A percentile compares a stretch with the other conserved stretches of the same genome.
These are phyloP conservation scores for Stephania japonica DNA, from an alignment of 164 flowering plant genomes.

Conservation along the genomic window DNA sequence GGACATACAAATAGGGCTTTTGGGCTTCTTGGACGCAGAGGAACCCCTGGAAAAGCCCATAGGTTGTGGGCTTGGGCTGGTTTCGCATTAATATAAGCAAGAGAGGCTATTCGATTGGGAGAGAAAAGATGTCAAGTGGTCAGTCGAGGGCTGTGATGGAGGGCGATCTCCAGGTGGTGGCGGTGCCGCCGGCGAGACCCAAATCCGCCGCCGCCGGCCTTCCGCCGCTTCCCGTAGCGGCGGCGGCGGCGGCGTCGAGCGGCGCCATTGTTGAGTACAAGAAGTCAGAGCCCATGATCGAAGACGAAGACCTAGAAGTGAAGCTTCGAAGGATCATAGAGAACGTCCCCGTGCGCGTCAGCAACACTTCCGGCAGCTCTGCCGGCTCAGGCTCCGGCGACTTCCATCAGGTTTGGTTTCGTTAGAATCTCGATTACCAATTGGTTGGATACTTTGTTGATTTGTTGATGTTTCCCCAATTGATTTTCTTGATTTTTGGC, in stretches of 20 bases:
- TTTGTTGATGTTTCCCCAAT: not conserved
- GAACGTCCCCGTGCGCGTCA: constrained; percentile 92
- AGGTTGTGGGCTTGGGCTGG: too few species aligned
- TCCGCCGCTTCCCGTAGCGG: constrained; percentile 38
- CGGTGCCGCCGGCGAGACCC: constrained; percentile 20
- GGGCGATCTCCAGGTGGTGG: constrained; percentile 39
- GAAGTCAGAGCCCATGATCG: constrained; percentile 28
- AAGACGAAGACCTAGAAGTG: constrained; percentile 89
- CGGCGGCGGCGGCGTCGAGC: constrained; percentile 23
- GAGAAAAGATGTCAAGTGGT: constrained; percentile 28
- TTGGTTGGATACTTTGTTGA: not conserved
- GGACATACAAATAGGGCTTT: too few species aligned
- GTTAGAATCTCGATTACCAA: too few species aligned
- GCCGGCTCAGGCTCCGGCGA: constrained; percentile 99
- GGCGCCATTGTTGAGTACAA: constrained; percentile 83
- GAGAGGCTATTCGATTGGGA: constrained; percentile 2
- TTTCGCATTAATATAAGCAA: not conserved
- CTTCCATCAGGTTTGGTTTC: constrained; percentile 70
- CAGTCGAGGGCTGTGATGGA: constrained; percentile 27
- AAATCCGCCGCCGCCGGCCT: constrained; percentile 10
- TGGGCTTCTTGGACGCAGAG: too few species aligned
- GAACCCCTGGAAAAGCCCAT: too few species aligned
- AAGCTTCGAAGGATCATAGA: constrained; percentile 90
- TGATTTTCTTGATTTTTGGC: not conserved
- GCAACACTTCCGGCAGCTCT: constrained; percentile 97